Percentiles rank a stretch among this genome's conserved stretches.
Evolutionary conservation across 1,284 basidiomycete genomes (phyloP).

Genomic region (Psilocybe mexicana): DNA sequence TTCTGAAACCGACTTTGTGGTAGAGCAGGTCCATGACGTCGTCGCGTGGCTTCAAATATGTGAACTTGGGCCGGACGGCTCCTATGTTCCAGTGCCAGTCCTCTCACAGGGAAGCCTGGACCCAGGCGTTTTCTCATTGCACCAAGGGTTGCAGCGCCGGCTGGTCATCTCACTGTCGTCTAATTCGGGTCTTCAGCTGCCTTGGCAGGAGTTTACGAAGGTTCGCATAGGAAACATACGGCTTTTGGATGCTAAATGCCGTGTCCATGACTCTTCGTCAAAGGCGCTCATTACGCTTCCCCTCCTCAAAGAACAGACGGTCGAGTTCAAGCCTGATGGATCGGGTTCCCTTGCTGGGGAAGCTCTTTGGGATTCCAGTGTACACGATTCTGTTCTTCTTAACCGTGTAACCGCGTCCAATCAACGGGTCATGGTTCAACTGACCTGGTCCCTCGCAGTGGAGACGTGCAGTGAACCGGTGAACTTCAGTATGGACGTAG

Average conservation of each 20-base stretch:
- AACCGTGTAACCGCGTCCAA: slow-evolving; percentile 82
- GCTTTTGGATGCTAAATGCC: slow-evolving; percentile 82
- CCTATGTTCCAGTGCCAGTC: slow-evolving; percentile 85
- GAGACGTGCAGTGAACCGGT: slow-evolving; percentile 83
- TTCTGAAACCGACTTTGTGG: slow-evolving; percentile 91
- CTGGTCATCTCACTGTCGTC: slow-evolving; percentile 78
- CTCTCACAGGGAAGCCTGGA: slow-evolving; percentile 77
- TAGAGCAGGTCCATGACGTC: slow-evolving; percentile 87
- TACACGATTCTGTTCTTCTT: slow-evolving; percentile 85
- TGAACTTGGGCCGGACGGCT: slow-evolving; percentile 84
- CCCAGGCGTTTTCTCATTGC: slow-evolving; percentile 85
- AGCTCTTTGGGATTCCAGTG: slow-evolving; percentile 91
- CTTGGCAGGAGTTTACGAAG: slow-evolving; percentile 81
- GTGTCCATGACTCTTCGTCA: slow-evolving; percentile 73
- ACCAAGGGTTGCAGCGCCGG: slow-evolving; percentile 92
- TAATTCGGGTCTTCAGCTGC: slow-evolving; percentile 86
- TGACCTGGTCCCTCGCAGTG: slow-evolving; percentile 81
- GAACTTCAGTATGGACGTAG: slow-evolving; percentile 85
- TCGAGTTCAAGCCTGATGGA: slow-evolving; percentile 82
- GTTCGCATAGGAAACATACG: slow-evolving; percentile 83
- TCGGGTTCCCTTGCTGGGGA: slow-evolving; percentile 70
- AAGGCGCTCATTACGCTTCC: slow-evolving; percentile 71
- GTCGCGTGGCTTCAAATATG: slow-evolving; percentile 84
- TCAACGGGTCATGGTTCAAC: slow-evolving; percentile 79
- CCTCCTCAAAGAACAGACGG: slow-evolving; percentile 68